Percentiles rank a stretch among this genome's conserved stretches.
These are phyloP conservation scores for Irpex sp. DNA, from an alignment of 1,284 basidiomycete species.

Conservation along the genomic window DNA sequence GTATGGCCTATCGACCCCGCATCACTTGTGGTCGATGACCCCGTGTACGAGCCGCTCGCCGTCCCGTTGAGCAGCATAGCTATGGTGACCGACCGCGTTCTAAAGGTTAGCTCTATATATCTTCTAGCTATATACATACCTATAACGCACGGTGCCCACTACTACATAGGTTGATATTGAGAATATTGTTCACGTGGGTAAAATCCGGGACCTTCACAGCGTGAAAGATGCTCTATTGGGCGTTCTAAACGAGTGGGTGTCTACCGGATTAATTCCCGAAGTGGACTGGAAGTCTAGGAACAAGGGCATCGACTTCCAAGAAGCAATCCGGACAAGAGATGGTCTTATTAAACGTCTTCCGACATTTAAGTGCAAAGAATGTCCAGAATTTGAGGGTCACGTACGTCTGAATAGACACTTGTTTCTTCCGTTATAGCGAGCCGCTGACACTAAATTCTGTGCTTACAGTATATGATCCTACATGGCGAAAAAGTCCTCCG, in stretches of 20 bases:
- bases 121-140: too few relatives aligned
- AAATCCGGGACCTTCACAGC: conserved; percentile 58
- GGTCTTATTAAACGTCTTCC: conserved; percentile 39
- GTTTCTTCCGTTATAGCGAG: too few relatives aligned
- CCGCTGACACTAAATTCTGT: too few relatives aligned
- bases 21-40: conserved; percentile 40
- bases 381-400: conserved; percentile 62
- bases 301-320: conserved; percentile 90
- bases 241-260: conserved; percentile 52
- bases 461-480: conserved; percentile 60
- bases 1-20: conserved; percentile 63
- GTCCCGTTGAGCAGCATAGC: conserved; percentile 75
- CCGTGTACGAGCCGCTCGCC: conserved; percentile 58
- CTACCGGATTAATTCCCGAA: conserved; percentile 51
- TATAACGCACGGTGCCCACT: not conserved
- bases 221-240: conserved; percentile 43
- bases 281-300: conserved; percentile 83
- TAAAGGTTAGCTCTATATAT: conserved; percentile 53
- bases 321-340: conserved; percentile 63
- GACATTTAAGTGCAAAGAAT: conserved; percentile 47
- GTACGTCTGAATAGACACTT: conserved; percentile 35
- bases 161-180: conserved; percentile 61
- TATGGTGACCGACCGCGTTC: conserved; percentile 62
- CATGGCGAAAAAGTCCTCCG: conserved; percentile 75
- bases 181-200: conserved; percentile 58